These are phyloP conservation scores for Fonticula alba DNA, from an alignment of 78 protist genomes.

Conservation along the genomic window DNA sequence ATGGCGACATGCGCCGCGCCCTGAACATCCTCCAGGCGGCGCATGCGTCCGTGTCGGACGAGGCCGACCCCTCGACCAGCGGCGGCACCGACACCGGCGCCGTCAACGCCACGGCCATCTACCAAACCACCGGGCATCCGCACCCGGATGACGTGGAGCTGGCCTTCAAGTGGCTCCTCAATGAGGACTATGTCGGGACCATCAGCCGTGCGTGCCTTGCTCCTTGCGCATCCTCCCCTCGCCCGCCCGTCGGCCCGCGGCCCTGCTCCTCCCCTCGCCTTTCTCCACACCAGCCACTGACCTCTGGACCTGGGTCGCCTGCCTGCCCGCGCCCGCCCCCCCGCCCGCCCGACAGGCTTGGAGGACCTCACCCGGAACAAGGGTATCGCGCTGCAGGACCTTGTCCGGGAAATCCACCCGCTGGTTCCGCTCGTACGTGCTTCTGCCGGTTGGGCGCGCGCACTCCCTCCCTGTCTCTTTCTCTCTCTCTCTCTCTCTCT, in stretches of 20 bases:
- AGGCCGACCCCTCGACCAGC: neutral
- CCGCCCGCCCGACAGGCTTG: neutral
- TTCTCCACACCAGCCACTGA: neutral
- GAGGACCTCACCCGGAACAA: neutral
- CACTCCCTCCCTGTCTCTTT: too few relatives aligned
- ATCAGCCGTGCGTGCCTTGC: neutral
- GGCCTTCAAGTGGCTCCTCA: conserved; percentile 14
- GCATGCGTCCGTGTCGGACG: neutral
- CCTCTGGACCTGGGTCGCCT: neutral
- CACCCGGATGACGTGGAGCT: conserved; percentile 18
- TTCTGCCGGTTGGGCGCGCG: too few relatives aligned
- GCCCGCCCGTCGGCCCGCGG: neutral
- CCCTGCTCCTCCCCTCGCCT: neutral
- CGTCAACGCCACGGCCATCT: conserved; percentile 22
- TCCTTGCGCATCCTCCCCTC: neutral
- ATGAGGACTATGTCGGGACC: conserved; percentile 10
- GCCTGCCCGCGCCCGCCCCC: neutral
- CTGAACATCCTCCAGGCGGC: conserved; percentile 53
- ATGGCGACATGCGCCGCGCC: conserved; percentile 77
- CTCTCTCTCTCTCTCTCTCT: too few relatives aligned
- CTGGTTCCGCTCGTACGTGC: neutral
- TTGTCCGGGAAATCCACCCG: conserved; percentile 1
- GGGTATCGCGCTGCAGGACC: conserved; percentile 27
- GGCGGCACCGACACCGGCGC: conserved; percentile 2
- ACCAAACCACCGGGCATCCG: conserved; percentile 42